phyloP scores from a whole-genome alignment of 2,329 filamentous ascomycete genomes.

The Aureobasidium sp. region DNA sequence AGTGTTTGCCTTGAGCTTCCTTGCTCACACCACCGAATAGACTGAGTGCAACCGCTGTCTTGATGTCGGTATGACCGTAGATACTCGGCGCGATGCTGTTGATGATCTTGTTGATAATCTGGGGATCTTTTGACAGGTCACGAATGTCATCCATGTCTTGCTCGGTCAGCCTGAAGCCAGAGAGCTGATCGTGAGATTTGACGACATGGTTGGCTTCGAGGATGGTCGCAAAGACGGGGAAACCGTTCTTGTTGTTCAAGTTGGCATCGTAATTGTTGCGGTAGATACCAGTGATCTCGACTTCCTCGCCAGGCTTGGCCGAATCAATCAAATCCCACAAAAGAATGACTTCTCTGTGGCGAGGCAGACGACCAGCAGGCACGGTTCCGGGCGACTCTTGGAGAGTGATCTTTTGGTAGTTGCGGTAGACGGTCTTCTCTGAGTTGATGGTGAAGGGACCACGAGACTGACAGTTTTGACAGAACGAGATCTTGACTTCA shows the following conservation, averaged over 20 bases:
- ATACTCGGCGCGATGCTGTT: constrained; percentile 97
- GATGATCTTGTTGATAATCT: constrained; percentile 93
- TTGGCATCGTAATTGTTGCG: constrained; percentile 99
- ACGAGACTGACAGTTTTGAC: constrained; percentile 94
- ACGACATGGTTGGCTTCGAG: constrained; percentile 98
- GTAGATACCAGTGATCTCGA: constrained; percentile 97
- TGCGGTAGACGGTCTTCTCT: constrained; percentile 98
- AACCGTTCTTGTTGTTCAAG: constrained; percentile 98
- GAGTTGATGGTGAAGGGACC: constrained; percentile 97
- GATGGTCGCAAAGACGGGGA: constrained; percentile 98
- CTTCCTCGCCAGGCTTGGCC: constrained; percentile 97
- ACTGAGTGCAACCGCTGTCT: constrained; percentile 94
- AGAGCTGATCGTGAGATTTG: constrained; percentile 97
- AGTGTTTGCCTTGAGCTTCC: constrained; percentile 86
- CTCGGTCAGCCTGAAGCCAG: constrained; percentile 95
- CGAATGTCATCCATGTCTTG: constrained; percentile 95
- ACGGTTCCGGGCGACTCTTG: constrained; percentile 98
- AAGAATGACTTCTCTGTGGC: constrained; percentile 93
- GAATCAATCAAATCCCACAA: constrained; percentile 98
- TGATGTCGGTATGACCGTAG: constrained; percentile 97
- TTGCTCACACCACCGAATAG: constrained; percentile 97
- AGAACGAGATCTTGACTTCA: constrained; percentile 97
- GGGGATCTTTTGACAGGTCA: constrained; percentile 85
- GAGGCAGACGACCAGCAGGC: constrained; percentile 92
- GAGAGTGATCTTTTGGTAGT: constrained; percentile 97